Evolutionary conservation across 1,284 basidiomycete species (phyloP), one percentile per base, ranked within the genome.

Genomic region (Trametes pubescens): DNA sequence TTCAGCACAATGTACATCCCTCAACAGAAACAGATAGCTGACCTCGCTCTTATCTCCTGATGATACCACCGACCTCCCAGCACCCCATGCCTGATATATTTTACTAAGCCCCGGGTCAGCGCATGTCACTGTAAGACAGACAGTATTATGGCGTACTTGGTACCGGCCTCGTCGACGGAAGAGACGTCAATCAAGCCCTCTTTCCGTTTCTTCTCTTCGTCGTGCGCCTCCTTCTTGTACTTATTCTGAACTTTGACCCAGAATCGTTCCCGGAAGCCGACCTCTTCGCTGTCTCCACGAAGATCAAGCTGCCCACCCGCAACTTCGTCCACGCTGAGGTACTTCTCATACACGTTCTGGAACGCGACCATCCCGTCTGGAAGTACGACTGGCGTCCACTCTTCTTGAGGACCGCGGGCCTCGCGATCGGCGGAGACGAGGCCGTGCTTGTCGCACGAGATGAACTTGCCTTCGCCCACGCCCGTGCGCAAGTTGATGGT

Each of bases 191-290:
- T 75, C 65, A 79, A 75, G 6, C 85, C 90, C 65, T 87, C 89
- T 72, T 86, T 89, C 77, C 85, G 87, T 80, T 91, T 91, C 80
- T 86, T 90, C 75, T 91, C 89, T 75, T 93, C 91, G 67, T 94
- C 88, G 52, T 90, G 82, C 5, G 93, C 94, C 75, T 97, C 95
- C 72, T 87, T 86, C 79, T 96, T 91, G 78, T 93, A 96, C 75
- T 94, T 94, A 77, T 85, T 88, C 80, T 98, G 95, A 52, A 97
- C 90, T 79, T 95, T 95, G 60, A 96, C 86, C 85, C 88, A 91
- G 75, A 95, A 94, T 14, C 89, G 82, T 73, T 96, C 94, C 46
- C 82, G 81, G 69, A 94, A 94, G 5, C 92, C 94, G 18, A 91
- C 86, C 66, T 87, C 86, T 53, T 95, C 93, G 65, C 88, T 90